phyloP scores from a whole-genome alignment of 495 filamentous ascomycete genomes.

The Tuber aestivum region DNA sequence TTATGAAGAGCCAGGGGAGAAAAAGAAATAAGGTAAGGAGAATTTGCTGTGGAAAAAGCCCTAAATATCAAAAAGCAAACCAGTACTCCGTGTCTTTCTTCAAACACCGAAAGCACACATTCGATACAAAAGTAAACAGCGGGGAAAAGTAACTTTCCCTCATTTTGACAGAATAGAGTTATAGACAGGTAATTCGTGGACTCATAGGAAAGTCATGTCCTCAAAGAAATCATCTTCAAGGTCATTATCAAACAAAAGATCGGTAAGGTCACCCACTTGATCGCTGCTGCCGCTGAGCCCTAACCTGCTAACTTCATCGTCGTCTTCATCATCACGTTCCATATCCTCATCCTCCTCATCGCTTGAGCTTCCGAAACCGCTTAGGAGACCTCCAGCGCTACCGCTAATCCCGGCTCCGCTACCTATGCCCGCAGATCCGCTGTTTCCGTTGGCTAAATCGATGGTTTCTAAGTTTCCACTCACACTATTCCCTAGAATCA shows the following conservation, averaged over 20 bases:
- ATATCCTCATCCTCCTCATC: slow-evolving; percentile 96
- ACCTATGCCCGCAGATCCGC: slow-evolving; percentile 50
- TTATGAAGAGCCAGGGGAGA: slow-evolving; percentile 22
- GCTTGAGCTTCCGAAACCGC: slow-evolving; percentile 91
- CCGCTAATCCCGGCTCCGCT: slow-evolving; percentile 58
- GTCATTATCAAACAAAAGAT: slow-evolving; percentile 43
- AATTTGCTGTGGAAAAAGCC: not conserved
- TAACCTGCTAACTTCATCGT: slow-evolving; percentile 45
- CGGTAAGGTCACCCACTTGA: slow-evolving; percentile 43
- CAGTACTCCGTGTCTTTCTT: slow-evolving; percentile 1
- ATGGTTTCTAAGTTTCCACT: slow-evolving; percentile 62
- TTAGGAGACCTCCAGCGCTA: slow-evolving; percentile 65
- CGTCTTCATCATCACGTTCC: slow-evolving; percentile 76
- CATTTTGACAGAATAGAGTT: slow-evolving; percentile 18
- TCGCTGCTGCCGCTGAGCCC: slow-evolving; percentile 41
- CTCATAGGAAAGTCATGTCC: slow-evolving; percentile 41
- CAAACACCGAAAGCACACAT: not conserved
- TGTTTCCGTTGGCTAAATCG: slow-evolving; percentile 64
- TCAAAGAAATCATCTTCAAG: slow-evolving; percentile 40
- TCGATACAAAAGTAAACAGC: not conserved
- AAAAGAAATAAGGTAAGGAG: slow-evolving; percentile 9
- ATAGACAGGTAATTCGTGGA: slow-evolving; percentile 27
- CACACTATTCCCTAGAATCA: slow-evolving; percentile 50
- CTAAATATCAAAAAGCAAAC: slow-evolving; percentile 1
- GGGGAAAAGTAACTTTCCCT: not conserved